These are phyloP conservation scores for Lophiotrema nucula DNA, from an alignment of 495 filamentous ascomycete genomes.

Conservation along the genomic window DNA sequence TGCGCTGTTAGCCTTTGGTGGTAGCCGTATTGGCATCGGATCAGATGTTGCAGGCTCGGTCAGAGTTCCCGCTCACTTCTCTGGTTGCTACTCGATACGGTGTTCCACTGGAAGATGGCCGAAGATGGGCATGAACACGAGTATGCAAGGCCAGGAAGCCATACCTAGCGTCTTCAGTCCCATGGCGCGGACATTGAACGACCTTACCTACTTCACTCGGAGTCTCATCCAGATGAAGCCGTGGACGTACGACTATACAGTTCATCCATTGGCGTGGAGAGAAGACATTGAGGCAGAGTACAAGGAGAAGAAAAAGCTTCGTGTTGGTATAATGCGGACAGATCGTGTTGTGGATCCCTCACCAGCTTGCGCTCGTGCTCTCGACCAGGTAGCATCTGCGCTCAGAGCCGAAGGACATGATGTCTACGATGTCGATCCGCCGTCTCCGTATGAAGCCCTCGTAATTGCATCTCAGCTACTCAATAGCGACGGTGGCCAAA, in stretches of 20 bases:
- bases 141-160: conserved; percentile 93
- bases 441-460: conserved; percentile 71
- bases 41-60: conserved; percentile 94
- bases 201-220: conserved; percentile 82
- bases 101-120: conserved; percentile 98
- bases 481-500: conserved; percentile 81
- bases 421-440: conserved; percentile 67
- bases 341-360: conserved; percentile 88
- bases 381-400: conserved; percentile 66
- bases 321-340: conserved; percentile 72
- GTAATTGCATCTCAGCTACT: conserved; percentile 80
- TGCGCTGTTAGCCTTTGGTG: conserved; percentile 81
- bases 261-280: conserved; percentile 83
- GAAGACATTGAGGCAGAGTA: conserved; percentile 57
- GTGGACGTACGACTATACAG: conserved; percentile 86
- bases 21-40: conserved; percentile 87
- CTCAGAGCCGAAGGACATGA: conserved; percentile 72
- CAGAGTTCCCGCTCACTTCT: conserved; percentile 83
- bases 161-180: conserved; percentile 87
- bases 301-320: conserved; percentile 58
- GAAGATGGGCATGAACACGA: conserved; percentile 77
- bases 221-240: conserved; percentile 79
- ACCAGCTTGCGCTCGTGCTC: conserved; percentile 77
- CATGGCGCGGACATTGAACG: conserved; percentile 84
- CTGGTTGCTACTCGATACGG: conserved; percentile 82